These are phyloP conservation scores for Gossypium anomalum DNA, from an alignment of 345 rosid species.

Conservation along the genomic window DNA sequence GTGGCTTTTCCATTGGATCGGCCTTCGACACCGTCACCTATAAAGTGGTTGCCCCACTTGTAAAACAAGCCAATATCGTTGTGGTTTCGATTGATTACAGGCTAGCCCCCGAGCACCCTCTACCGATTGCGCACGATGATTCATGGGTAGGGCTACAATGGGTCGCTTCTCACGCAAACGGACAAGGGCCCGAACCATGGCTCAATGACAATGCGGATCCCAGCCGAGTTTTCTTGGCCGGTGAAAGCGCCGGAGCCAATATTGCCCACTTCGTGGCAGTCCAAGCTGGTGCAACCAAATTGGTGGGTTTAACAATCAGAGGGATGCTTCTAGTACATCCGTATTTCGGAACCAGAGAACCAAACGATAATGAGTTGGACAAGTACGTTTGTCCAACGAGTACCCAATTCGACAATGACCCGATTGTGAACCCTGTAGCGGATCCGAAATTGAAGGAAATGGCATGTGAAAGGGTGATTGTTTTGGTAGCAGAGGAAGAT, in stretches of 20 bases:
- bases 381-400: slow-evolving; percentile 22
- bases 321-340: slow-evolving; percentile 37
- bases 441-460: slow-evolving; percentile 23
- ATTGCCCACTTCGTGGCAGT: slow-evolving; percentile 37
- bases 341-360: slow-evolving; percentile 27
- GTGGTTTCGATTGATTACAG: slow-evolving; percentile 36
- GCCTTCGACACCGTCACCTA: slow-evolving; percentile 20
- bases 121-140: slow-evolving; percentile 43
- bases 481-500: slow-evolving; percentile 41
- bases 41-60: slow-evolving; percentile 10
- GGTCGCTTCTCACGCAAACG: slow-evolving; percentile 30
- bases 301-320: slow-evolving; percentile 25
- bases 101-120: slow-evolving; percentile 42
- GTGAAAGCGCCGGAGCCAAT: slow-evolving; percentile 55
- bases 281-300: slow-evolving; percentile 22
- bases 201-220: slow-evolving; percentile 34
- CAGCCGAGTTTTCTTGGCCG: slow-evolving; percentile 28
- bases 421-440: slow-evolving; percentile 28
- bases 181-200: slow-evolving; percentile 38
- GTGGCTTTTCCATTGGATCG: slow-evolving; percentile 46
- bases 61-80: slow-evolving; percentile 22
- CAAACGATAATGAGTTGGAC: slow-evolving; percentile 31
- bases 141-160: slow-evolving; percentile 40
- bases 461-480: slow-evolving; percentile 26
- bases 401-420: slow-evolving; percentile 31